Conservation (phyloP, 2,329 filamentous ascomycete genomes). For the Xylaria sp. region DNA sequence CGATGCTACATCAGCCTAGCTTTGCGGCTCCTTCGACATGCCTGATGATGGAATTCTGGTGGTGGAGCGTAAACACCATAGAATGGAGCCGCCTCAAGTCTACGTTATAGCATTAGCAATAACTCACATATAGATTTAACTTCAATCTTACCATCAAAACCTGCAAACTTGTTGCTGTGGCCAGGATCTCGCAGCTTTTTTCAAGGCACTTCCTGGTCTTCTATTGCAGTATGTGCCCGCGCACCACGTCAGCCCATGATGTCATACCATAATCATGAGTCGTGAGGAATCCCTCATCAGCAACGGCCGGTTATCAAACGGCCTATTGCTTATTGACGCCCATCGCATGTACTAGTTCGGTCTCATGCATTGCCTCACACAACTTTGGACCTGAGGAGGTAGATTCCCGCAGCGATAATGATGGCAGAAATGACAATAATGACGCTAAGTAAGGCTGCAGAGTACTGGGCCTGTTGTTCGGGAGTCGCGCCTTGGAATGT, state of each 20-base stretch:
- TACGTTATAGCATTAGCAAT: conserved; percentile 12
- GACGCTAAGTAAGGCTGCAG: conserved; percentile 31
- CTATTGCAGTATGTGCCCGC: not conserved
- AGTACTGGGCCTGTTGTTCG: conserved; percentile 25
- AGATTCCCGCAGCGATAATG: conserved; percentile 28
- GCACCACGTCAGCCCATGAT: conserved; percentile 31
- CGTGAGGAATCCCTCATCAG: not conserved
- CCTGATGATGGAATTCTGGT: not conserved
- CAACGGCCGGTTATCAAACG: not conserved
- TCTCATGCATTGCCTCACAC: conserved; percentile 3
- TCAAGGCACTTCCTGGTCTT: not conserved
- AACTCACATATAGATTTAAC: not conserved
- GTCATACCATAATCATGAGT: conserved; percentile 24
- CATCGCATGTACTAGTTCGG: not conserved
- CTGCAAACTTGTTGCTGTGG: conserved; percentile 4
- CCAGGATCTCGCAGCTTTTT: conserved; percentile 12
- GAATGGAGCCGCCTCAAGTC: not conserved
- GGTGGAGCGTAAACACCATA: not conserved
- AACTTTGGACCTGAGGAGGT: conserved; percentile 24
- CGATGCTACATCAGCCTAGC: not conserved
- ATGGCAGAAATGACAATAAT: conserved; percentile 33
- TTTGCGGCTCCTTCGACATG: not conserved
- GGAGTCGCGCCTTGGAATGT: conserved; percentile 39
- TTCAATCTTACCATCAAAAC: conserved; percentile 23
- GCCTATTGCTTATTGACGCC: not conserved